Evolutionary conservation across 768 basidiomycete species (phyloP).

Genomic region (Rhizopogon salebrosus): DNA sequence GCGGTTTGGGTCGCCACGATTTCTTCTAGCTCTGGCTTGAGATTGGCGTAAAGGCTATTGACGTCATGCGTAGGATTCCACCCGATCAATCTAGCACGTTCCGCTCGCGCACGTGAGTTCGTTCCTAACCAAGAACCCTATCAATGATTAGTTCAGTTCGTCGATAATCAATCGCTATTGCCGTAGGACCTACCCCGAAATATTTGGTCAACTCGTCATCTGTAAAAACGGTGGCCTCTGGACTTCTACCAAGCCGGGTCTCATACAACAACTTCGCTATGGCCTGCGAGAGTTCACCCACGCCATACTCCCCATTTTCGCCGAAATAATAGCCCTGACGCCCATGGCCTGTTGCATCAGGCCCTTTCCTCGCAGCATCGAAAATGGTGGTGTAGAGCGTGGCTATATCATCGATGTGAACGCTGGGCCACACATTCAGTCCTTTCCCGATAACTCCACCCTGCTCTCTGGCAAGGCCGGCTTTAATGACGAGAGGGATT

Average conservation of each 20-base stretch:
- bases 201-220: constrained; percentile 11
- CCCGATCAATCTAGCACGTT: constrained; percentile 17
- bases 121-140: constrained; percentile 15
- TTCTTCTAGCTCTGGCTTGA: neutral
- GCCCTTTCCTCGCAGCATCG: constrained; percentile 5
- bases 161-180: neutral
- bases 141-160: neutral
- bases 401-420: constrained; percentile 17
- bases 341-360: constrained; percentile 13
- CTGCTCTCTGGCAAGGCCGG: constrained; percentile 14
- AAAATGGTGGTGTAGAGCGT: constrained; percentile 13
- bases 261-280: constrained; percentile 11
- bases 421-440: constrained; percentile 20
- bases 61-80: constrained; percentile 32
- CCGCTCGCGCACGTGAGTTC: constrained; percentile 20
- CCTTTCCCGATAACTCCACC: constrained; percentile 21
- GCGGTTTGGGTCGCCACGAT: neutral
- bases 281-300: constrained; percentile 10
- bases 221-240: constrained; percentile 12
- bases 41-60: neutral
- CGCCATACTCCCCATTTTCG: constrained; percentile 14
- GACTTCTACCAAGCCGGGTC: constrained; percentile 9
- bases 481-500: constrained; percentile 19
- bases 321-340: constrained; percentile 21
- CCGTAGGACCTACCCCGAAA: neutral